phyloP scores from a whole-genome alignment of 139 green algal species.

The Chlamydomonas sp. region DNA sequence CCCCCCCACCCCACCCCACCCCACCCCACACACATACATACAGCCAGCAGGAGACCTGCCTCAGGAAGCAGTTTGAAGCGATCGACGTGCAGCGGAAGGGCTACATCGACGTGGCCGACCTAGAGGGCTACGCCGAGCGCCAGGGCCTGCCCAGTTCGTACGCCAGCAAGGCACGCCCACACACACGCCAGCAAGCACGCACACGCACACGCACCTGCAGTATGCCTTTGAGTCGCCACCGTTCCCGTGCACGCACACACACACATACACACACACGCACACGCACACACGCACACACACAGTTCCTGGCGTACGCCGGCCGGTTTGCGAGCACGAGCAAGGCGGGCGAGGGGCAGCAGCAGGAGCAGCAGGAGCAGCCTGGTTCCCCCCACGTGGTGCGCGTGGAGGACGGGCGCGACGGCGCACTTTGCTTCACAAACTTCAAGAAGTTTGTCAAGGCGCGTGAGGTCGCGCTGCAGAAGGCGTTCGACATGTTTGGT shows the following conservation, averaged over 20 bases:
- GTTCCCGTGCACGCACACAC: not conserved
- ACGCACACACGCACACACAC: not conserved
- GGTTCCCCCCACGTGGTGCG: not conserved
- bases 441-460: constrained; percentile 47
- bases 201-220: too few species aligned
- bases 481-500: constrained; percentile 42
- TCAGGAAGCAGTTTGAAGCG: too few species aligned
- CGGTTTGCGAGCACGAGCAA: not conserved
- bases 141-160: not conserved
- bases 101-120: not conserved
- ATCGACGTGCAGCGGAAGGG: not conserved
- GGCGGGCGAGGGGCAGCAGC: not conserved
- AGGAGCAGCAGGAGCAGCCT: not conserved
- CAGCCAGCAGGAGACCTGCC: too few species aligned
- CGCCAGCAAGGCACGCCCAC: too few species aligned
- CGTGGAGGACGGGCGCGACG: not conserved
- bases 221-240: not conserved
- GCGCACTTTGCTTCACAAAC: too few species aligned
- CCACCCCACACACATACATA: too few species aligned
- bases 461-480: constrained; percentile 39
- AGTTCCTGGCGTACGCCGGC: not conserved
- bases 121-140: not conserved
- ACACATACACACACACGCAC: not conserved
- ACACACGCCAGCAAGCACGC: too few species aligned
- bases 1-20: too few species aligned